Percentiles rank a stretch among this genome's conserved stretches.
These are phyloP conservation scores for Saccharomycopsis sp. DNA, from an alignment of 805 yeast genomes.

Conservation along the genomic window DNA sequence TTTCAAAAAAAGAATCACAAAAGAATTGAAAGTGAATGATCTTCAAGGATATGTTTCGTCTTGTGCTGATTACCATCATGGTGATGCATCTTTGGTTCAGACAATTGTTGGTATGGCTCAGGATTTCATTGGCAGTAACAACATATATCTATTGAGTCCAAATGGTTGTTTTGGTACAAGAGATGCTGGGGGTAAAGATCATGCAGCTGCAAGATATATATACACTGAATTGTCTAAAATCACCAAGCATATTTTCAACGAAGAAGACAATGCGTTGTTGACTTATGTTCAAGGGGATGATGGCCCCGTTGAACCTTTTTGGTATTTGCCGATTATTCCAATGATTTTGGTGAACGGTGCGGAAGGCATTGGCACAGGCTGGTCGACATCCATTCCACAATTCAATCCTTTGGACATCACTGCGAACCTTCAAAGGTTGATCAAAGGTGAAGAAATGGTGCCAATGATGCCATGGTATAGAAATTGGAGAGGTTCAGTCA, in stretches of 20 bases:
- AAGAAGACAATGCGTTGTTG: constrained; percentile 69
- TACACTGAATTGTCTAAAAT: constrained; percentile 74
- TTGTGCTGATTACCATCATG: constrained; percentile 91
- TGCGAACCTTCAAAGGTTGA: constrained; percentile 57
- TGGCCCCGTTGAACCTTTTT: constrained; percentile 86
- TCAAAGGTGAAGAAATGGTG: constrained; percentile 60
- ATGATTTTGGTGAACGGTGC: constrained; percentile 92
- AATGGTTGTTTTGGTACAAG: constrained; percentile 96
- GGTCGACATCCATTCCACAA: constrained; percentile 91
- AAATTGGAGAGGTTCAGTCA: constrained; percentile 88
- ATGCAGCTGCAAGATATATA: constrained; percentile 96
- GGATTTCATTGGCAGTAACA: constrained; percentile 88
- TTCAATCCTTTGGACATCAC: constrained; percentile 83
- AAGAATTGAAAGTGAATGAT: constrained; percentile 83
- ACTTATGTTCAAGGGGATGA: constrained; percentile 88
- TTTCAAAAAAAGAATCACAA: constrained; percentile 65
- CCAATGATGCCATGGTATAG: constrained; percentile 89
- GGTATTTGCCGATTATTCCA: constrained; percentile 92
- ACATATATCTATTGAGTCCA: constrained; percentile 75
- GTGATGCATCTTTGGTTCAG: constrained; percentile 79
- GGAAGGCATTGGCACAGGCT: constrained; percentile 98
- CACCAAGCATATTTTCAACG: constrained; percentile 68
- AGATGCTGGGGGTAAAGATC: constrained; percentile 96
- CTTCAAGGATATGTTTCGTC: constrained; percentile 85
- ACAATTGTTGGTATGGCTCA: constrained; percentile 94